Percentiles rank a stretch among this genome's conserved stretches.
Evolutionary conservation across 495 filamentous ascomycete species (phyloP).

Genomic region (Pseudevernia furfuracea): DNA sequence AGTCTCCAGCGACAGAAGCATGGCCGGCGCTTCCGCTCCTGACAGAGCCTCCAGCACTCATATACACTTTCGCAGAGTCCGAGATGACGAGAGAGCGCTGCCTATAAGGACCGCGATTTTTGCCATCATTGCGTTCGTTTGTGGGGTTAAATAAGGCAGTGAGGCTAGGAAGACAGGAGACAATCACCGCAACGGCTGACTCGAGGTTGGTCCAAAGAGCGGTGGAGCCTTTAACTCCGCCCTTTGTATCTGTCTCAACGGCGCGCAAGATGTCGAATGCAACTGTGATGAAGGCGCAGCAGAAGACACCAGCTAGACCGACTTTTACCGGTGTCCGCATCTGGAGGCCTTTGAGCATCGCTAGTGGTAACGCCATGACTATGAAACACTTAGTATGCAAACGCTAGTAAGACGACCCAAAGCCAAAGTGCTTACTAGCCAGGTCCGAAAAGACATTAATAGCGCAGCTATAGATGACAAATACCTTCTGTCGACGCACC

Average conservation of each 20-base stretch:
- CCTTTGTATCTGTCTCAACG: background rate
- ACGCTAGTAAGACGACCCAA: too few species aligned
- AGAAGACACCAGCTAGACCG: constrained; percentile 9
- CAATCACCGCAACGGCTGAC: constrained; percentile 9
- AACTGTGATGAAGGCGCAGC: constrained; percentile 4
- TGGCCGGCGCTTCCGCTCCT: background rate
- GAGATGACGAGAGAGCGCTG: background rate
- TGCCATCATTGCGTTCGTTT: background rate
- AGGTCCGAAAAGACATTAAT: constrained; percentile 1
- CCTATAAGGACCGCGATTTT: background rate
- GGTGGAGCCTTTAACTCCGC: background rate
- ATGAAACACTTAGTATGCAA: background rate
- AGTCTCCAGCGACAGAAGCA: background rate
- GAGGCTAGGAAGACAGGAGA: constrained; percentile 7
- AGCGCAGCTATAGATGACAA: constrained; percentile 3
- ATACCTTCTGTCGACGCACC: background rate
- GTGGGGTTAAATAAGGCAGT: background rate
- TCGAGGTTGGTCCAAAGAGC: constrained; percentile 11
- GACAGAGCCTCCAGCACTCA: background rate
- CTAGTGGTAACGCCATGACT: constrained; percentile 11
- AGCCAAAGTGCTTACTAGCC: background rate
- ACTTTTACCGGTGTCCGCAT: constrained; percentile 1
- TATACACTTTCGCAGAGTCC: background rate
- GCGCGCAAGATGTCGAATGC: constrained; percentile 10
- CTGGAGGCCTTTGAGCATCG: constrained; percentile 6